Percentiles rank a stretch among this genome's conserved stretches.
phyloP scores from a whole-genome alignment of 1,284 basidiomycete genomes.

The Salmacisia buchloeana region DNA sequence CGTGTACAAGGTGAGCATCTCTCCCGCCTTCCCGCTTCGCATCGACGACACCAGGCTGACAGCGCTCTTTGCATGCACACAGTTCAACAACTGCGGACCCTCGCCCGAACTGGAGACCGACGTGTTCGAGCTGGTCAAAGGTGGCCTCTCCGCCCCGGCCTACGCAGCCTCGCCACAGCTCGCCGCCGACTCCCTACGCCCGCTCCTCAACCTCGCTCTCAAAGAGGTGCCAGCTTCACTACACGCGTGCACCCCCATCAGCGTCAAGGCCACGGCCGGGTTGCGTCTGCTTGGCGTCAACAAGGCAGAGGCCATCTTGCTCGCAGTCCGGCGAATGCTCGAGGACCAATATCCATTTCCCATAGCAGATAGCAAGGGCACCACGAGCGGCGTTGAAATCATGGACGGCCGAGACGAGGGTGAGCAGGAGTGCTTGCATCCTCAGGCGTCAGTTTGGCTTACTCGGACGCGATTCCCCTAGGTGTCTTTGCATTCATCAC shows the following conservation, averaged over 20 bases:
- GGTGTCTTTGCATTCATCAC: conserved; percentile 94
- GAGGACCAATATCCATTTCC: conserved; percentile 67
- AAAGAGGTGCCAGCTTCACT: conserved; percentile 67
- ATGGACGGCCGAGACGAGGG: conserved; percentile 93
- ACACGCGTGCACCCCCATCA: conserved; percentile 74
- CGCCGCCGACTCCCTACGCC: conserved; percentile 75
- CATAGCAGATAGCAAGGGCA: conserved; percentile 37
- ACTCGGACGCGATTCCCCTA: neutral
- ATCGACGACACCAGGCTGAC: neutral
- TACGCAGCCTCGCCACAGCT: conserved; percentile 59
- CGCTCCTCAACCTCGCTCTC: conserved; percentile 73
- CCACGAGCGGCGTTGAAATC: conserved; percentile 27
- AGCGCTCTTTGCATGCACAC: neutral
- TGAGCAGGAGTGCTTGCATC: neutral
- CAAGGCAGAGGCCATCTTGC: conserved; percentile 70
- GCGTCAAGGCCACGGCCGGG: conserved; percentile 93
- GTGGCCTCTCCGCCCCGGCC: conserved; percentile 64
- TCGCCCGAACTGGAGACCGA: conserved; percentile 81
- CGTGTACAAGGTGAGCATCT: conserved; percentile 75
- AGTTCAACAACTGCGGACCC: conserved; percentile 51
- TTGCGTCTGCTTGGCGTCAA: conserved; percentile 67
- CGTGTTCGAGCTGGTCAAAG: conserved; percentile 76
- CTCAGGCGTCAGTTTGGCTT: neutral
- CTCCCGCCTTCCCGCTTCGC: neutral
- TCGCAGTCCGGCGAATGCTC: conserved; percentile 67